phyloP scores from a whole-genome alignment of 257 asterid genomes.

The Asclepias syriaca region DNA sequence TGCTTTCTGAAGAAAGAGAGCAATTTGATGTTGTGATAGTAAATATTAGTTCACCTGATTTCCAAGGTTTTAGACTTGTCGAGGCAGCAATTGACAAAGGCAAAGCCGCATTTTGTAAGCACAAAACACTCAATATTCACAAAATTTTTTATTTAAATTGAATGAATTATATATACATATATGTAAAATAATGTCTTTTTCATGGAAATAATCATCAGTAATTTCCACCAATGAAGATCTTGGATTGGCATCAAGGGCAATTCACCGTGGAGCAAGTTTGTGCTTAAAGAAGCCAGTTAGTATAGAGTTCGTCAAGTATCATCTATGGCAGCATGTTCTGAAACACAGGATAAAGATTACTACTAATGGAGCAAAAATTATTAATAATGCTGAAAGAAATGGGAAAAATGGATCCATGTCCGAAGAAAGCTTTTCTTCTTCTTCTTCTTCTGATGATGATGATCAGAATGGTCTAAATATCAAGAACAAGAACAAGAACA shows the following conservation, averaged over 20 bases:
- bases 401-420: too few relatives aligned
- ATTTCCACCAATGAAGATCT: slow-evolving; percentile 9
- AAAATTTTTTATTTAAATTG: too few relatives aligned
- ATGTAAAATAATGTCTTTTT: too few relatives aligned
- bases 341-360: slow-evolving; percentile 3
- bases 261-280: slow-evolving; percentile 11
- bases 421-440: too few relatives aligned
- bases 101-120: slow-evolving; percentile 13
- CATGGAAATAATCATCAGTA: neutral
- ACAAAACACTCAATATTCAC: neutral
- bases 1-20: neutral
- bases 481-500: too few relatives aligned
- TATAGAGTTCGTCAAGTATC: neutral
- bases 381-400: neutral
- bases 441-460: neutral
- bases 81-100: neutral
- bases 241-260: neutral
- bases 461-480: neutral
- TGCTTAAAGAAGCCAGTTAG: slow-evolving; percentile 8
- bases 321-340: slow-evolving; percentile 11
- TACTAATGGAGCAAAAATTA: neutral
- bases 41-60: slow-evolving; percentile 17
- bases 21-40: slow-evolving; percentile 18
- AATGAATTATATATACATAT: too few relatives aligned
- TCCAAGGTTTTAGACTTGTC: slow-evolving; percentile 6